phyloP scores from a whole-genome alignment of 352 stramenopile species.

The Phytophthora foliorum region DNA sequence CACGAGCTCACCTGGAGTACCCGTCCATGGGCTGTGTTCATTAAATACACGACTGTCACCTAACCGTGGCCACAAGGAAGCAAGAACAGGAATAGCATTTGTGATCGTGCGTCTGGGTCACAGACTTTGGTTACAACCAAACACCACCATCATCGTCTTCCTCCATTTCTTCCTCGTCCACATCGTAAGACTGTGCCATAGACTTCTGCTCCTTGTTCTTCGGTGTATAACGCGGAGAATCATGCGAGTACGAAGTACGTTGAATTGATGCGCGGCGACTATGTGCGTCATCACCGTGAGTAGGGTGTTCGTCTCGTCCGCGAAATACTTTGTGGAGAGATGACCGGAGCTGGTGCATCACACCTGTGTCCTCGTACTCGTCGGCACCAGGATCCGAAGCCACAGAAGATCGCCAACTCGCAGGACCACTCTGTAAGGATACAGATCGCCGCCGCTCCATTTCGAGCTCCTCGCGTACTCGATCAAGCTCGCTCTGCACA shows the following conservation, averaged over 20 bases:
- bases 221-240: slow-evolving; percentile 38
- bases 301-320: slow-evolving; percentile 11
- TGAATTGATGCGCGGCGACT: slow-evolving; percentile 28
- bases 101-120: neutral
- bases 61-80: neutral
- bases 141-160: slow-evolving; percentile 58
- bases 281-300: neutral
- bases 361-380: slow-evolving; percentile 42
- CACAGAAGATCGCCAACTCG: slow-evolving; percentile 46
- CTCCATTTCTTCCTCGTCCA: slow-evolving; percentile 45
- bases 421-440: slow-evolving; percentile 32
- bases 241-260: slow-evolving; percentile 35
- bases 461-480: slow-evolving; percentile 63
- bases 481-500: slow-evolving; percentile 59
- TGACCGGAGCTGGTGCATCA: slow-evolving; percentile 48
- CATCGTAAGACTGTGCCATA: slow-evolving; percentile 39
- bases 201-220: slow-evolving; percentile 28
- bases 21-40: slow-evolving; percentile 45
- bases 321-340: slow-evolving; percentile 49
- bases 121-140: slow-evolving; percentile 49
- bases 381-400: slow-evolving; percentile 42
- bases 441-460: slow-evolving; percentile 52
- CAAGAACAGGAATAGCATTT: slow-evolving; percentile 20
- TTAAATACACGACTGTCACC: slow-evolving; percentile 28
- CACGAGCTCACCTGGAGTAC: slow-evolving; percentile 49